phyloP scores from a whole-genome alignment of 208 protist genomes.

The Vickermania spadyakhi region DNA sequence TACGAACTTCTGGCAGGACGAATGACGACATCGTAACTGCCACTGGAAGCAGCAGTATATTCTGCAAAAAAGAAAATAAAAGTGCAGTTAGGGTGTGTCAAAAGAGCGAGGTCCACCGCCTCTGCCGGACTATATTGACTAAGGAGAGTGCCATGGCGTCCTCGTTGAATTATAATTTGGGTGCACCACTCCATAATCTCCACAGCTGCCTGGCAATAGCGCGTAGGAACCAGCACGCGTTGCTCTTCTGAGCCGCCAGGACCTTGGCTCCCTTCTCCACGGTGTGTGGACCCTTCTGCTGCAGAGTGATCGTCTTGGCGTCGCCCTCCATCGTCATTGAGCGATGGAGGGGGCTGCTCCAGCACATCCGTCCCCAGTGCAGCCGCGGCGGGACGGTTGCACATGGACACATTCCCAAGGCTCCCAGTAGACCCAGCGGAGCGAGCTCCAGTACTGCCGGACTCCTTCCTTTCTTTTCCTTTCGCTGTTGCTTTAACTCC shows the following conservation, averaged over 20 bases:
- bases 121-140: constrained; percentile 60
- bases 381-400: constrained; percentile 49
- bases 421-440: constrained; percentile 7
- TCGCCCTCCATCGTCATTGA: background rate
- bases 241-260: background rate
- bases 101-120: constrained; percentile 65
- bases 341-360: constrained; percentile 3
- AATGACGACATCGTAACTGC: constrained; percentile 57
- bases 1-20: constrained; percentile 36
- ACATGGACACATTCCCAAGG: constrained; percentile 58
- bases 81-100: constrained; percentile 50
- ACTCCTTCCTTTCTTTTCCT: background rate
- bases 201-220: constrained; percentile 46
- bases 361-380: constrained; percentile 48
- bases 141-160: constrained; percentile 19
- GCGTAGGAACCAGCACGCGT: constrained; percentile 33
- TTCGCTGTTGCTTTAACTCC: background rate
- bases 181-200: constrained; percentile 64
- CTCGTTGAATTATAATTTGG: constrained; percentile 37
- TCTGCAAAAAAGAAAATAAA: constrained; percentile 89
- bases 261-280: no score
- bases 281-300: background rate
- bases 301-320: background rate
- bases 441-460: background rate
- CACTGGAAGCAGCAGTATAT: constrained; percentile 54